These are phyloP conservation scores for Aspergillus egyptiacus DNA, from an alignment of 495 filamentous ascomycete species.

Conservation along the genomic window DNA sequence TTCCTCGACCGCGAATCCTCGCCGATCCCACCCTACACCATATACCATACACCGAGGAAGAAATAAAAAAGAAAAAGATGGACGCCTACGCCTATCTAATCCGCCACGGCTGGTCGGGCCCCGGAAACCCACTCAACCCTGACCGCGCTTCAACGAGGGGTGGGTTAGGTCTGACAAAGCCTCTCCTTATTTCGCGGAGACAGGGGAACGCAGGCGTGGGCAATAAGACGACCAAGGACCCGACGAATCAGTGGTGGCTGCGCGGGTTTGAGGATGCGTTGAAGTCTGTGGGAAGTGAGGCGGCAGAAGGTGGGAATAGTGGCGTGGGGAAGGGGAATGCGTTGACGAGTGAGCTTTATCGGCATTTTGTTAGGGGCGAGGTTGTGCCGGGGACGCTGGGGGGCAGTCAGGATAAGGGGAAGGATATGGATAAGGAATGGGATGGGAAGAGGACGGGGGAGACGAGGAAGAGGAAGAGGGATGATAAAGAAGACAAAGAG, in stretches of 20 bases:
- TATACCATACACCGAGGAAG: too few relatives aligned
- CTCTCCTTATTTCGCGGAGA: constrained; percentile 63
- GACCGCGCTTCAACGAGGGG: constrained; percentile 55
- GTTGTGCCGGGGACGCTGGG: constrained; percentile 57
- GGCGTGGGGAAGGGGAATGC: constrained; percentile 27
- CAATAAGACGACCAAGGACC: constrained; percentile 55
- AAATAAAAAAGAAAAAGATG: constrained; percentile 47
- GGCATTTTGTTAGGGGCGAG: constrained; percentile 73
- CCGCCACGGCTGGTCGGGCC: constrained; percentile 72
- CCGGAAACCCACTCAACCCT: constrained; percentile 67
- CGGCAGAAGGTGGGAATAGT: constrained; percentile 47
- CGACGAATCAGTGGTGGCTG: constrained; percentile 73
- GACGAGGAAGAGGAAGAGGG: constrained; percentile 5
- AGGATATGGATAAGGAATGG: constrained; percentile 11
- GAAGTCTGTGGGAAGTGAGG: constrained; percentile 33
- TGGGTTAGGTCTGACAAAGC: constrained; percentile 59
- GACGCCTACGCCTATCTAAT: constrained; percentile 64
- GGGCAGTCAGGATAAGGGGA: constrained; percentile 10
- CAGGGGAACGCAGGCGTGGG: constrained; percentile 65
- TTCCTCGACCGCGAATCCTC: too few relatives aligned
- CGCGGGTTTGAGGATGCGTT: constrained; percentile 73
- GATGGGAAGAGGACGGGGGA: constrained; percentile 4
- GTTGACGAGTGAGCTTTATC: constrained; percentile 62
- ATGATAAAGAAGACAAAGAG: constrained; percentile 12
- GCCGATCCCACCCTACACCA: neutral